Conservation (phyloP, 495 filamentous ascomycete genomes). For the Podospora comata region DNA sequence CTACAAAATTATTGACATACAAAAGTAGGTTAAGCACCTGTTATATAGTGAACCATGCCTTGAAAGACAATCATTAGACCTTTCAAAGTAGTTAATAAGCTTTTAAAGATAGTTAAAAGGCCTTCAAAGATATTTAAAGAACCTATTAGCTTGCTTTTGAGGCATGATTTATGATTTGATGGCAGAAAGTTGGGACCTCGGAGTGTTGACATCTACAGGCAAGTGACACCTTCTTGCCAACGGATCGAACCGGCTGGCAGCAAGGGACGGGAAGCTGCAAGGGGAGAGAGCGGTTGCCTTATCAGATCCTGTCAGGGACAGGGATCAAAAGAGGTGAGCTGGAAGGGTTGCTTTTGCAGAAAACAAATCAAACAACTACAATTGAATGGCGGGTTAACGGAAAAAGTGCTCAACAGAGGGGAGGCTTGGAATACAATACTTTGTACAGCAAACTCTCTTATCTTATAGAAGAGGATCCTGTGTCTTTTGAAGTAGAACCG, state of each 20-base stretch:
- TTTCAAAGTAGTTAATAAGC: too few species aligned
- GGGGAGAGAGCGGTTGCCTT: not conserved
- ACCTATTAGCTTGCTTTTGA: too few species aligned
- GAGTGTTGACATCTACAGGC: not conserved
- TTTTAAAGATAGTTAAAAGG: too few species aligned
- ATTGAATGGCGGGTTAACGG: not conserved
- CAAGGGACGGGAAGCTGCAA: not conserved
- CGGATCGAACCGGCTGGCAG: not conserved
- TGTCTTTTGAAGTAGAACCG: not conserved
- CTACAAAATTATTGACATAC: too few species aligned
- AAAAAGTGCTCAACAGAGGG: not conserved
- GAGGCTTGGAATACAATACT: too few species aligned
- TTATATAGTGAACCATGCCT: too few species aligned
- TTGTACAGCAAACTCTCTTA: too few species aligned
- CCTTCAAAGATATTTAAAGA: too few species aligned
- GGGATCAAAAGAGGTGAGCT: not conserved
- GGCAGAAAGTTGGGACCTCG: too few species aligned
- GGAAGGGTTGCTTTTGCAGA: not conserved
- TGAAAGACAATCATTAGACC: too few species aligned
- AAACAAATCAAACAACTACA: not conserved
- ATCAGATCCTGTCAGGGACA: not conserved
- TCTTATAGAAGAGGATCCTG: not conserved
- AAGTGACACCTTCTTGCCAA: not conserved
- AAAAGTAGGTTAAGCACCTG: too few species aligned
- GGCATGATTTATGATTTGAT: too few species aligned